Evolutionary conservation across 257 asterid species (phyloP), one percentile per base, ranked within the genome.

Genomic region (Plantago major): DNA sequence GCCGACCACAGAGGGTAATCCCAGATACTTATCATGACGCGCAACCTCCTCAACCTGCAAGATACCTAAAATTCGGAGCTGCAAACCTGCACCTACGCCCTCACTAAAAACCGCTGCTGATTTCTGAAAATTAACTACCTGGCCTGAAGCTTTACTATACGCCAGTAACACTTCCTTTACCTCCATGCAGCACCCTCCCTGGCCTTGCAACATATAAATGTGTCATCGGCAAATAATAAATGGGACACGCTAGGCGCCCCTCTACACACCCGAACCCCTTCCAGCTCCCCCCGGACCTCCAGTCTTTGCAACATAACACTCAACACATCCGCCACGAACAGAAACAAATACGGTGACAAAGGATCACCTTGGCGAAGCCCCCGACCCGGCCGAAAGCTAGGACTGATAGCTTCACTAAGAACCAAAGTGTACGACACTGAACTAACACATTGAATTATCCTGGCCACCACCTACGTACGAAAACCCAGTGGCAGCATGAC

Each of bases 331-430:
- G n/a, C n/a, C n/a, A 13, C 19, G 16, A 40, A 16, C 9, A 58
- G 40, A 17, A 58, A 58, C 0, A 40, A 6, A 16, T 42, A 58
- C 0, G 63, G 63, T 0, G 50, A 58, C 1, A 58, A 18, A 15
- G 63, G 63, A 11, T 58, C 63, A 0, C 63, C 63, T n/a, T 57
- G 62, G 3, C 62, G 19, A 0, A 57, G 0, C 0, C 62, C 62
- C 1, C 62, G 13, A 4, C 37, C 46, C 0, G 62, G 62, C 6
- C 1, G n/a, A 14, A 38, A 13, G 1, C 1, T 0, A 38, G 22
- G 3, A n/a, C 6, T 4, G 2, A 15, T 1, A 0, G 0, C n/a
- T 1, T 49, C 49, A 16, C 40, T 58, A 1, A 58, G 37, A 42
- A 58, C 6, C 5, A 42, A 1, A 10, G 47, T 9, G 9, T 58